phyloP scores from a whole-genome alignment of 257 asterid genomes.

The Jacaranda copaia region DNA sequence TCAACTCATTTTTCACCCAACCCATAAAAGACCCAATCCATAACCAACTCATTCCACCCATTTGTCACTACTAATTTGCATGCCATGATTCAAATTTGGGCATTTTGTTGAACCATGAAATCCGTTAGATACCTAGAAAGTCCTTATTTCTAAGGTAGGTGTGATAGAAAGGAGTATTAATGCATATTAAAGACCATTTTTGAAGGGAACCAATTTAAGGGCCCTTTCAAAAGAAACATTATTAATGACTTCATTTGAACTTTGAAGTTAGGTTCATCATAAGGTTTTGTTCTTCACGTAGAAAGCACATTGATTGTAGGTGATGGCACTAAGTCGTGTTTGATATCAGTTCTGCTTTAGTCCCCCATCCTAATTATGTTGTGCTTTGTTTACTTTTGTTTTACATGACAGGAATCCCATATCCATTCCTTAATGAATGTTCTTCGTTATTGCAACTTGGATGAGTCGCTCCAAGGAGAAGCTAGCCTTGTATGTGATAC shows the following conservation, averaged over 20 bases:
- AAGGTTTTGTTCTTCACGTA: not conserved
- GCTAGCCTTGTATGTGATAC: slow-evolving; percentile 79
- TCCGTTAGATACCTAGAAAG: too few species aligned
- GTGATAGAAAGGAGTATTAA: too few species aligned
- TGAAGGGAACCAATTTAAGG: too few species aligned
- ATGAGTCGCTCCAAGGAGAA: slow-evolving; percentile 91
- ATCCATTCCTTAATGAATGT: slow-evolving; percentile 97
- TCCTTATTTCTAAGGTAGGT: too few species aligned
- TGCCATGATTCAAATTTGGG: not conserved
- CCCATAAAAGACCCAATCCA: too few species aligned
- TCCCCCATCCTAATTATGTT: not conserved
- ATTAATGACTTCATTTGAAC: not conserved
- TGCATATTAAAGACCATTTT: too few species aligned
- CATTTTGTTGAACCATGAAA: not conserved
- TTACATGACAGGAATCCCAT: slow-evolving; percentile 85
- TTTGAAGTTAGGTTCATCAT: not conserved
- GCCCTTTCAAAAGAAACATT: too few species aligned
- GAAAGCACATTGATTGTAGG: not conserved
- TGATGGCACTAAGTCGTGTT: not conserved
- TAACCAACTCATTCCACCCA: too few species aligned
- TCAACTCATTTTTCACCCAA: too few species aligned
- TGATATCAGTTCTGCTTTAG: slow-evolving; percentile 9
- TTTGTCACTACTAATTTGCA: too few species aligned
- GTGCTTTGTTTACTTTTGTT: slow-evolving; percentile 7
- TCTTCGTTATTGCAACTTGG: slow-evolving; percentile 96